Conservation (phyloP, 495 filamentous ascomycete species). For the Recurvomyces mirabilis region DNA sequence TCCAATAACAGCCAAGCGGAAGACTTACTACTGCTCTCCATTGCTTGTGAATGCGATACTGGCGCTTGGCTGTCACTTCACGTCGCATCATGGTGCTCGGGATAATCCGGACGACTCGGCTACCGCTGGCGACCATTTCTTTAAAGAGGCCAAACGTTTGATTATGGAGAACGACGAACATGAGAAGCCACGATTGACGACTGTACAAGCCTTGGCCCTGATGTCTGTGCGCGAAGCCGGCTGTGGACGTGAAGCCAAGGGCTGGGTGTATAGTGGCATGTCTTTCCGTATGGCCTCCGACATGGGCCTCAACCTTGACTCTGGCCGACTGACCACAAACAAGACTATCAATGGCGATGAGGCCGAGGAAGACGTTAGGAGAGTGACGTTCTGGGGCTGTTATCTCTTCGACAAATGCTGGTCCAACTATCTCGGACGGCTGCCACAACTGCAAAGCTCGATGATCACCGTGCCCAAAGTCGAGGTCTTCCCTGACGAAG, state of each 20-base stretch:
- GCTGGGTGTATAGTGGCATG: conserved; percentile 98
- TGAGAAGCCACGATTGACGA: conserved; percentile 80
- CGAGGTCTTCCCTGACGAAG: conserved; percentile 84
- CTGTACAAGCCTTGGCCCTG: conserved; percentile 83
- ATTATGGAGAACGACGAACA: conserved; percentile 88
- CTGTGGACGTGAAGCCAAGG: conserved; percentile 86
- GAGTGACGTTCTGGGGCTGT: conserved; percentile 97
- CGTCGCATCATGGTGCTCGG: conserved; percentile 59
- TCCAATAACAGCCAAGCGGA: conserved; percentile 33
- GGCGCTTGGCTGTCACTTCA: conserved; percentile 93
- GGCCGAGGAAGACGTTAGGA: conserved; percentile 74
- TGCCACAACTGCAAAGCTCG: conserved; percentile 71
- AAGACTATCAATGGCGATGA: conserved; percentile 55
- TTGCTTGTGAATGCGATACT: conserved; percentile 92
- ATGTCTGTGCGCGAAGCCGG: conserved; percentile 97
- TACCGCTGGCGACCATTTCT: conserved; percentile 94
- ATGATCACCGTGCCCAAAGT: conserved; percentile 76
- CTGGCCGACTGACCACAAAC: conserved; percentile 43
- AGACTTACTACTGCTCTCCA: conserved; percentile 70
- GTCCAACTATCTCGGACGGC: conserved; percentile 92
- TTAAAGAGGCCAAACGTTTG: conserved; percentile 83
- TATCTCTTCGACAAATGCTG: conserved; percentile 98
- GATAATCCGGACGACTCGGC: conserved; percentile 57
- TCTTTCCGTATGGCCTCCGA: conserved; percentile 98
- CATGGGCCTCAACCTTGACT: conserved; percentile 83